phyloP scores from a whole-genome alignment of 495 filamentous ascomycete genomes.

The Penicillium samsonianum region DNA sequence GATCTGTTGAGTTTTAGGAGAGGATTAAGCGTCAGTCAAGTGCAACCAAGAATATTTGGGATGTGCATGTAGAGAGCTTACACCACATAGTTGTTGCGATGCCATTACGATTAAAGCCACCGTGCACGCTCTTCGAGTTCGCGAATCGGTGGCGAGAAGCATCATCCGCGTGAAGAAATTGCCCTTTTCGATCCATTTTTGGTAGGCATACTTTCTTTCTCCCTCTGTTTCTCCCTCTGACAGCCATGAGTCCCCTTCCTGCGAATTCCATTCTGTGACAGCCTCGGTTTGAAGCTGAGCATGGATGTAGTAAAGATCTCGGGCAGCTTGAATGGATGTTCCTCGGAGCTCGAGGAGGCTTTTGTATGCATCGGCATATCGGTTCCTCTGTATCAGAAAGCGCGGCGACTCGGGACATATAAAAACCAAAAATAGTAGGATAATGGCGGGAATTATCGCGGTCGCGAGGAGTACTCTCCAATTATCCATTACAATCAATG shows the following conservation, averaged over 20 bases:
- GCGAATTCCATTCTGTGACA: not conserved
- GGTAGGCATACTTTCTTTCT: too few species aligned
- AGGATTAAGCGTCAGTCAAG: not conserved
- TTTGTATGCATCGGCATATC: not conserved
- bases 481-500: conserved; percentile 46
- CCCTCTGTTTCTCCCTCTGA: not conserved
- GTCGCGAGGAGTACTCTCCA: conserved; percentile 73
- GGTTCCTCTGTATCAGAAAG: not conserved
- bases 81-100: not conserved
- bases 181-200: not conserved
- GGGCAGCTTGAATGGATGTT: not conserved
- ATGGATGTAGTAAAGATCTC: not conserved
- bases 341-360: not conserved
- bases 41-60: not conserved
- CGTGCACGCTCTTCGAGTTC: not conserved
- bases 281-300: not conserved
- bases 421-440: conserved; percentile 24
- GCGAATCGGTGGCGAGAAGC: not conserved
- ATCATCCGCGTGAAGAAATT: not conserved
- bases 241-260: not conserved
- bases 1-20: not conserved
- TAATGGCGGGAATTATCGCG: conserved; percentile 69
- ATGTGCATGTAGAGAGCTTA: not conserved
- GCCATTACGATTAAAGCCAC: not conserved
- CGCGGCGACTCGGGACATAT: not conserved